These are phyloP conservation scores for Paxillus ammoniavirescens DNA, from an alignment of 768 basidiomycete genomes.

Conservation along the genomic window DNA sequence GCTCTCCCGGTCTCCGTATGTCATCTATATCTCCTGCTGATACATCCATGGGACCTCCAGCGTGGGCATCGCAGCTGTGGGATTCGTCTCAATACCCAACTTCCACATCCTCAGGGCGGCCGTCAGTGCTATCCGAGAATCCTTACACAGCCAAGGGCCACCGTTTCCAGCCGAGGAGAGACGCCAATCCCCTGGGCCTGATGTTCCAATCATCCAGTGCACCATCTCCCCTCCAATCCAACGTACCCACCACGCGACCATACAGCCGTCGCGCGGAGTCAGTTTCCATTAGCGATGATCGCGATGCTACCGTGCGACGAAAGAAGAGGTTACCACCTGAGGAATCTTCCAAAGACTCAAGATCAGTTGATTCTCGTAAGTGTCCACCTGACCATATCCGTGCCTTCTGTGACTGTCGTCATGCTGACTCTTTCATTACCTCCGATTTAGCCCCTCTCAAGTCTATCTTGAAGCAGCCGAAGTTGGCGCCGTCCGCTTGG, in stretches of 20 bases:
- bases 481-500: constrained; percentile 93
- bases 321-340: constrained; percentile 43
- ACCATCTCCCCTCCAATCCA: constrained; percentile 52
- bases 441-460: constrained; percentile 58
- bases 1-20: constrained; percentile 42
- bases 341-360: constrained; percentile 37
- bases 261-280: constrained; percentile 72
- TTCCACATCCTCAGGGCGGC: constrained; percentile 43
- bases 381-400: constrained; percentile 31
- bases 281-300: constrained; percentile 56
- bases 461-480: constrained; percentile 82
- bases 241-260: constrained; percentile 47
- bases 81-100: constrained; percentile 47
- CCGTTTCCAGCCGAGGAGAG: constrained; percentile 39
- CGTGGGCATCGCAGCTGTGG: constrained; percentile 70
- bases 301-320: constrained; percentile 72
- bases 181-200: constrained; percentile 43
- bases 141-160: constrained; percentile 41
- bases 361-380: constrained; percentile 48
- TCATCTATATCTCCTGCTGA: constrained; percentile 63
- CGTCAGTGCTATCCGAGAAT: constrained; percentile 41
- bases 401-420: constrained; percentile 24
- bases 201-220: constrained; percentile 74
- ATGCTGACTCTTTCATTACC: constrained; percentile 30
- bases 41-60: constrained; percentile 54